phyloP scores from a whole-genome alignment of 2,329 filamentous ascomycete species.

The Lasiodiplodia gonubiensis region DNA sequence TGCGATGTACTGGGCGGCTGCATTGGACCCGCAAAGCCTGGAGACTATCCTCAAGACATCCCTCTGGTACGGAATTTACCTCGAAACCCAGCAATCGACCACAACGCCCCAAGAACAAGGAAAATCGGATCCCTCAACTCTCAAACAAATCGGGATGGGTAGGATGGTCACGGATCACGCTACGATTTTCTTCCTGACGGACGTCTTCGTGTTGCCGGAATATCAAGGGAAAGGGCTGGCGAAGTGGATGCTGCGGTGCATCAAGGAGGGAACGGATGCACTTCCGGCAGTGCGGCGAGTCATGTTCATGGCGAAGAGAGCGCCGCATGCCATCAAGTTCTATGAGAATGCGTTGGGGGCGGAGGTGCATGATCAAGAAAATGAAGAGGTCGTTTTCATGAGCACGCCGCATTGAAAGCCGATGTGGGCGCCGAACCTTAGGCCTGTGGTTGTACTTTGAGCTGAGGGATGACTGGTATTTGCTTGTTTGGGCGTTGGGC shows the following conservation, averaged over 20 bases:
- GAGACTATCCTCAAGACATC: constrained; percentile 41
- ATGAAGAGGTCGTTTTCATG: constrained; percentile 24
- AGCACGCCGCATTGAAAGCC: neutral
- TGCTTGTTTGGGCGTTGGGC: too few relatives aligned
- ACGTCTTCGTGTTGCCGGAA: constrained; percentile 67
- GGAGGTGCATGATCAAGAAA: constrained; percentile 32
- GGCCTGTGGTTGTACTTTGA: too few relatives aligned
- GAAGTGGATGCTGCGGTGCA: constrained; percentile 66
- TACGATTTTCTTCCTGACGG: constrained; percentile 72
- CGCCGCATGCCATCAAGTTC: constrained; percentile 36
- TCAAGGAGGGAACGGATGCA: constrained; percentile 61
- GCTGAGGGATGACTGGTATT: too few relatives aligned
- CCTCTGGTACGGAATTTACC: constrained; percentile 40
- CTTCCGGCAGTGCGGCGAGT: constrained; percentile 63
- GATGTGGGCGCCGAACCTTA: too few relatives aligned
- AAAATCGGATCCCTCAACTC: constrained; percentile 23
- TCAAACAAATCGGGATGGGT: constrained; percentile 61
- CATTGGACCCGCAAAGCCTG: constrained; percentile 33
- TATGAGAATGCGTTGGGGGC: constrained; percentile 41
- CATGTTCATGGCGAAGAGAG: constrained; percentile 38
- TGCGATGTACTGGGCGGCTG: constrained; percentile 42
- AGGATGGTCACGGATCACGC: constrained; percentile 73
- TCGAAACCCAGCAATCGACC: neutral
- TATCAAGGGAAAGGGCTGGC: constrained; percentile 68
- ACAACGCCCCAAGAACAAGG: constrained; percentile 14